These are phyloP conservation scores for Leccinum fuscescens DNA, from an alignment of 1,284 basidiomycete genomes.

Conservation along the genomic window DNA sequence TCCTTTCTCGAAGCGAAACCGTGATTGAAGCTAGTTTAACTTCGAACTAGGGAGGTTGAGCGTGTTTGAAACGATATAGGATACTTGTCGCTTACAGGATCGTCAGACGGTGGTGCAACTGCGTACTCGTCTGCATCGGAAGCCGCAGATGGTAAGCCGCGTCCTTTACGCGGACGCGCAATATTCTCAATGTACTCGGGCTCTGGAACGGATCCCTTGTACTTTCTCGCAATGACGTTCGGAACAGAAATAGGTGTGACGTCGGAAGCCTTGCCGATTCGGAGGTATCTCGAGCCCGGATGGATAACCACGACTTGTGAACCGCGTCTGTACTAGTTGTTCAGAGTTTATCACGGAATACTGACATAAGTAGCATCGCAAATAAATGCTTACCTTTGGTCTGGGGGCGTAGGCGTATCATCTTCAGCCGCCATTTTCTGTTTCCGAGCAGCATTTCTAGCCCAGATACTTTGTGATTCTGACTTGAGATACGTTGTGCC, in stretches of 20 bases:
- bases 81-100: slow-evolving; percentile 49
- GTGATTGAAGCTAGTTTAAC: slow-evolving; percentile 71
- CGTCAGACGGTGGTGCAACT: slow-evolving; percentile 46
- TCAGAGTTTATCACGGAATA: slow-evolving; percentile 20
- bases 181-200: slow-evolving; percentile 50
- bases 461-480: slow-evolving; percentile 71
- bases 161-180: slow-evolving; percentile 46
- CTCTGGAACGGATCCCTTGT: slow-evolving; percentile 42
- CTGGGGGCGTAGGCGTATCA: slow-evolving; percentile 37
- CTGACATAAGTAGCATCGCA: slow-evolving; percentile 1
- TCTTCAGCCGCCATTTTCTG: slow-evolving; percentile 40
- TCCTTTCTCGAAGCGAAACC: slow-evolving; percentile 74
- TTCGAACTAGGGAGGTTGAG: slow-evolving; percentile 52
- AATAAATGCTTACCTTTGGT: slow-evolving; percentile 40
- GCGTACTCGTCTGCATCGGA: slow-evolving; percentile 47
- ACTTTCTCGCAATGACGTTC: slow-evolving; percentile 75
- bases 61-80: neutral
- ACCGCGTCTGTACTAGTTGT: slow-evolving; percentile 53
- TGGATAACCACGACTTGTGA: slow-evolving; percentile 88
- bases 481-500: slow-evolving; percentile 72
- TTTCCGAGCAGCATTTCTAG: slow-evolving; percentile 57
- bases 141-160: slow-evolving; percentile 20
- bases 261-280: slow-evolving; percentile 91
- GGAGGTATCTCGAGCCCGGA: slow-evolving; percentile 84
- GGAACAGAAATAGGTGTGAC: slow-evolving; percentile 74